Percentiles rank a stretch among this genome's conserved stretches.
These are phyloP conservation scores for Suhomyces anneliseae DNA, from an alignment of 1,139 yeast genomes.

Conservation along the genomic window DNA sequence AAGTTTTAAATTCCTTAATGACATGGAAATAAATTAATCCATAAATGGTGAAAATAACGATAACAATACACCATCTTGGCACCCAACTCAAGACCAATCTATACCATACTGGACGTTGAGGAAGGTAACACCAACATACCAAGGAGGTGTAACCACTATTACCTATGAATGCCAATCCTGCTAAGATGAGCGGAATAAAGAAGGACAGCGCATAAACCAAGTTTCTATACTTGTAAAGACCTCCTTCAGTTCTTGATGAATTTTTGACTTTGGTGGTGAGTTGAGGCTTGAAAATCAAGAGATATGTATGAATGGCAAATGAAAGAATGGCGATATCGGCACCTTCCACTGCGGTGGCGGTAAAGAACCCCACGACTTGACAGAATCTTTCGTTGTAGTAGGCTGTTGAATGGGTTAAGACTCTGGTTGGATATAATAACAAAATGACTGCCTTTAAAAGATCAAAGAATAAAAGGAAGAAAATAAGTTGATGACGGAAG, in stretches of 20 bases:
- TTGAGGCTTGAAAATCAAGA: constrained; percentile 66
- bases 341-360: constrained; percentile 82
- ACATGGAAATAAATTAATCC: constrained; percentile 74
- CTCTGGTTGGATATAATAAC: constrained; percentile 68
- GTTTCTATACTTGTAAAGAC: constrained; percentile 61
- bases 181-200: constrained; percentile 64
- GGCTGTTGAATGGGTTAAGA: constrained; percentile 48
- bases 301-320: constrained; percentile 80
- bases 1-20: constrained; percentile 54
- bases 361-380: constrained; percentile 80
- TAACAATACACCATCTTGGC: constrained; percentile 69
- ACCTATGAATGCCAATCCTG: constrained; percentile 68
- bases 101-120: constrained; percentile 73
- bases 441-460: constrained; percentile 71
- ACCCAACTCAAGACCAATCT: constrained; percentile 78
- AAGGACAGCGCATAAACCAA: constrained; percentile 61
- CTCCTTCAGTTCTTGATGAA: constrained; percentile 63
- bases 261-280: constrained; percentile 46
- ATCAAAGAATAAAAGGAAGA: constrained; percentile 68
- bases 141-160: constrained; percentile 58
- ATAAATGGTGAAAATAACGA: constrained; percentile 65
- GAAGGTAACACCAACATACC: constrained; percentile 81
- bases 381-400: constrained; percentile 59
- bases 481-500: constrained; percentile 72
- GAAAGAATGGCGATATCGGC: constrained; percentile 83